Conservation (phyloP, 768 basidiomycete genomes). For the Mycena rebaudengoi region DNA sequence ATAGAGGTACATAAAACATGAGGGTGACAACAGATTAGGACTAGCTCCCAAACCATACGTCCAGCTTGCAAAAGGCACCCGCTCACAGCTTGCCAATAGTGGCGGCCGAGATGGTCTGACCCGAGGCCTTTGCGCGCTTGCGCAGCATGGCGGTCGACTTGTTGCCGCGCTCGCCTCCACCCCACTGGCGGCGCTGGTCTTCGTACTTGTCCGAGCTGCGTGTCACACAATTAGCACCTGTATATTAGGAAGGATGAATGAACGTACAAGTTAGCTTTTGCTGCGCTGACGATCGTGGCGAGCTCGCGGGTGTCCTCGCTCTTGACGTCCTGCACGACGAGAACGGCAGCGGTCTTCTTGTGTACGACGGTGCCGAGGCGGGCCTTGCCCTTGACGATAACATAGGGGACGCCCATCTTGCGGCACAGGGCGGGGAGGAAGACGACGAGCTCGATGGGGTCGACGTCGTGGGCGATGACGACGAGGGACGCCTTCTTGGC, state of each 20-base stretch:
- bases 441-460: conserved; percentile 98
- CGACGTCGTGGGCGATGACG: conserved; percentile 96
- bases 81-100: conserved; percentile 71
- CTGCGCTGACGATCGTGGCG: conserved; percentile 89
- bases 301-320: conserved; percentile 95
- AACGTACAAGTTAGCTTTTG: conserved; percentile 97
- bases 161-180: conserved; percentile 94
- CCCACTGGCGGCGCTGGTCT: conserved; percentile 91
- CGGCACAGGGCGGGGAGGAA: conserved; percentile 98
- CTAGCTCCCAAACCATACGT: background rate
- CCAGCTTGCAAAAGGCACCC: too few relatives aligned
- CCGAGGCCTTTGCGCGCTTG: conserved; percentile 93
- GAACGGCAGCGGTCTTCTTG: conserved; percentile 96
- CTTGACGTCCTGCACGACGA: conserved; percentile 93
- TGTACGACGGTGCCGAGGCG: conserved; percentile 97
- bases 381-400: conserved; percentile 98
- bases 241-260: background rate
- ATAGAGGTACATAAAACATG: background rate
- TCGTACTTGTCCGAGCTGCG: conserved; percentile 94
- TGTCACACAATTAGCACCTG: conserved; percentile 9
- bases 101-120: conserved; percentile 66
- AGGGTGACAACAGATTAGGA: background rate
- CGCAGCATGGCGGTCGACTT: conserved; percentile 94
- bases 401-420: conserved; percentile 99
- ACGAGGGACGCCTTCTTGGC: conserved; percentile 98